Percentiles rank a stretch among this genome's conserved stretches.
Evolutionary conservation across 2,329 filamentous ascomycete genomes (phyloP).

Genomic region (Paraphaeosphaeria minitans): DNA sequence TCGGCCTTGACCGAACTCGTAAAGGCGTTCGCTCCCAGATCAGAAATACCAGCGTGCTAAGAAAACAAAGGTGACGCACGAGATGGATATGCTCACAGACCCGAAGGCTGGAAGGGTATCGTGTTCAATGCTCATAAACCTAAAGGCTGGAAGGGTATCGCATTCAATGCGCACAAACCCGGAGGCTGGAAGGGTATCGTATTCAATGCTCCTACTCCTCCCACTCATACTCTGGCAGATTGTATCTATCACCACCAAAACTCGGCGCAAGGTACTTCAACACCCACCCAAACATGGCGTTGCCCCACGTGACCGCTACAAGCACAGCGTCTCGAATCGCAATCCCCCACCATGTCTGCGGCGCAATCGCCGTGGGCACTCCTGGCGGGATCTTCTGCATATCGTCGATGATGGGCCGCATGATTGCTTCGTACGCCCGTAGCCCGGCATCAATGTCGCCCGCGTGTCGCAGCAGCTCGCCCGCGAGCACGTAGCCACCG

Average conservation of each 20-base stretch:
- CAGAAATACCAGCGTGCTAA: not conserved
- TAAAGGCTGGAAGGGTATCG: no score
- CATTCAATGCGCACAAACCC: no score
- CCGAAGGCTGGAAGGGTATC: no score
- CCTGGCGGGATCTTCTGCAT: slow-evolving; percentile 23
- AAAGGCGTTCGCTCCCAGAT: slow-evolving; percentile 1
- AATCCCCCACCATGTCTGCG: slow-evolving; percentile 26
- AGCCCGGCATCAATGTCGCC: slow-evolving; percentile 17
- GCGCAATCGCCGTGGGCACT: slow-evolving; percentile 15
- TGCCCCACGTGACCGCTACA: slow-evolving; percentile 47
- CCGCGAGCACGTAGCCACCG: slow-evolving; percentile 44
- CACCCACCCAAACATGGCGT: slow-evolving; percentile 33
- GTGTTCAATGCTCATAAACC: not conserved
- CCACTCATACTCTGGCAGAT: slow-evolving; percentile 49
- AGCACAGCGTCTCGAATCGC: slow-evolving; percentile 53
- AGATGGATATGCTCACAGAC: no score
- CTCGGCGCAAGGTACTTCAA: slow-evolving; percentile 39
- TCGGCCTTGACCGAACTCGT: not conserved
- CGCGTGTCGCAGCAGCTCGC: slow-evolving; percentile 28
- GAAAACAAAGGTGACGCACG: no score
- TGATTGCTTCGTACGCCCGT: slow-evolving; percentile 17
- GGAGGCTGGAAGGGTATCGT: no score
- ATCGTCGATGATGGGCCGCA: slow-evolving; percentile 21
- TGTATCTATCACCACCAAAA: slow-evolving; percentile 42
- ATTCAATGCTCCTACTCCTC: not conserved